Conservation (phyloP, 2,329 filamentous ascomycete genomes). For the Paradendryphiella salina region DNA sequence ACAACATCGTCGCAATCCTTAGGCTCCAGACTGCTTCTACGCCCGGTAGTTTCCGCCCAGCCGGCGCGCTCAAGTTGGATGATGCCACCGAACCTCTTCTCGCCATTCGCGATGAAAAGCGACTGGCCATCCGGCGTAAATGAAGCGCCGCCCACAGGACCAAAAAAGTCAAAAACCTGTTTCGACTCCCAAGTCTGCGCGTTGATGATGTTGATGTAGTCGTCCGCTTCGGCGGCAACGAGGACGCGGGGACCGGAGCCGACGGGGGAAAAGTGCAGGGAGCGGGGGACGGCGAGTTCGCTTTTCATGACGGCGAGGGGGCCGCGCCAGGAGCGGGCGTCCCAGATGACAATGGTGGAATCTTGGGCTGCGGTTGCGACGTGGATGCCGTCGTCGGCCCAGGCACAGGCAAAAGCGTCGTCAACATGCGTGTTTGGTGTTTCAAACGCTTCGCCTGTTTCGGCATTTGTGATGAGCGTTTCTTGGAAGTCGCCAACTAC, state of each 20-base stretch:
- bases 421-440: conserved; percentile 67
- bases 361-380: conserved; percentile 80
- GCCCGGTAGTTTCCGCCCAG: conserved; percentile 28
- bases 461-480: conserved; percentile 69
- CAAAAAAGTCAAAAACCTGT: conserved; percentile 74
- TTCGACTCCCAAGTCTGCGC: conserved; percentile 65
- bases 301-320: conserved; percentile 61
- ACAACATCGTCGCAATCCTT: conserved; percentile 13
- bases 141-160: conserved; percentile 70
- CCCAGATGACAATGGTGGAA: conserved; percentile 72
- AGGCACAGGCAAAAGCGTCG: conserved; percentile 76
- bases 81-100: conserved; percentile 67
- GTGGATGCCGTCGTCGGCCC: conserved; percentile 75
- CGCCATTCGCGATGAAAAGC: conserved; percentile 69
- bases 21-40: conserved; percentile 4
- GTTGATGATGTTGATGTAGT: conserved; percentile 72
- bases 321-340: conserved; percentile 69
- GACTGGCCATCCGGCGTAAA: conserved; percentile 69
- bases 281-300: conserved; percentile 70
- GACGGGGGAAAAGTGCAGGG: conserved; percentile 70
- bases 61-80: conserved; percentile 61
- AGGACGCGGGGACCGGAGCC: conserved; percentile 69
- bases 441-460: conserved; percentile 63
- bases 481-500: conserved; percentile 71
- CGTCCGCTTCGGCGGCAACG: conserved; percentile 74